These are phyloP conservation scores for Fusarium sp. DNA, from an alignment of 2,329 filamentous ascomycete species.

Conservation along the genomic window DNA sequence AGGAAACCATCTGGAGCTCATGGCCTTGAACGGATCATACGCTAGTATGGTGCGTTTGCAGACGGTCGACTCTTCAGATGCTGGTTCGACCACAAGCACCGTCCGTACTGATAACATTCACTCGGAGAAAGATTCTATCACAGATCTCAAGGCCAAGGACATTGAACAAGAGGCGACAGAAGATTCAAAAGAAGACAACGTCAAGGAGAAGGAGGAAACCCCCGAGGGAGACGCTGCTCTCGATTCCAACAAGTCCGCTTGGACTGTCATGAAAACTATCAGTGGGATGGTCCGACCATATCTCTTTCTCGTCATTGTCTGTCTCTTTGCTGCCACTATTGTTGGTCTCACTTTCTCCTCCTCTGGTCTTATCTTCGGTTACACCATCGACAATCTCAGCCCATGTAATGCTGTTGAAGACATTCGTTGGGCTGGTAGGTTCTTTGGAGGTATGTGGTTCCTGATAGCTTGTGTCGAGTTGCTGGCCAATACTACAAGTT, in stretches of 20 bases:
- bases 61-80: slow-evolving; percentile 50
- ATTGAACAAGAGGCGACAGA: slow-evolving; percentile 56
- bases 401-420: slow-evolving; percentile 56
- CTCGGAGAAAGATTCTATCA: slow-evolving; percentile 54
- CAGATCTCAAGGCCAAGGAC: slow-evolving; percentile 45
- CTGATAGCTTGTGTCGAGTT: slow-evolving; percentile 61
- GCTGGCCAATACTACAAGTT: slow-evolving; percentile 67
- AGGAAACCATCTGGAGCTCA: slow-evolving; percentile 71
- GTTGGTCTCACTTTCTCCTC: slow-evolving; percentile 66
- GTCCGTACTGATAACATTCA: slow-evolving; percentile 57
- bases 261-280: slow-evolving; percentile 54
- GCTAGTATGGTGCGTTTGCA: slow-evolving; percentile 62
- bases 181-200: slow-evolving; percentile 49
- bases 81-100: slow-evolving; percentile 48
- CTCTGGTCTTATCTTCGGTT: slow-evolving; percentile 64
- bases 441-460: slow-evolving; percentile 69
- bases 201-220: slow-evolving; percentile 48
- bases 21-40: slow-evolving; percentile 64
- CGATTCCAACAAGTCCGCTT: slow-evolving; percentile 55
- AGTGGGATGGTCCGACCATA: slow-evolving; percentile 54
- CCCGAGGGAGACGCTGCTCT: slow-evolving; percentile 52
- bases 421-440: slow-evolving; percentile 55
- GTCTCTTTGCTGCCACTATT: slow-evolving; percentile 59
- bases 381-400: slow-evolving; percentile 58
- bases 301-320: slow-evolving; percentile 54